phyloP scores from a whole-genome alignment of 306 rosid genomes.

The Dryas alaskensis region DNA sequence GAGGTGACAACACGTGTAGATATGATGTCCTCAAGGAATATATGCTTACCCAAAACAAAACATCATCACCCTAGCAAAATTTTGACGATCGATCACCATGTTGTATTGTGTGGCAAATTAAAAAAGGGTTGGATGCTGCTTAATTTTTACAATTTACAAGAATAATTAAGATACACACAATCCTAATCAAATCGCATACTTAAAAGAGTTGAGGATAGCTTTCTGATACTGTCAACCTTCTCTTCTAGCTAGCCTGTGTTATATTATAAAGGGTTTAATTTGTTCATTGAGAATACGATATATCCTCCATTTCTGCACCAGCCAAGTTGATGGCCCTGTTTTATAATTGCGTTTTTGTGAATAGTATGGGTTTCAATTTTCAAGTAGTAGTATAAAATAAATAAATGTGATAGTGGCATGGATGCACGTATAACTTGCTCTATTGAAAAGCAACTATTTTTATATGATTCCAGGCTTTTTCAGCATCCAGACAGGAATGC shows the following conservation, averaged over 20 bases:
- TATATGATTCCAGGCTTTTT: slow-evolving; percentile 7
- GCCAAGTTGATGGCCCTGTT: not conserved
- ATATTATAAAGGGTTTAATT: not conserved
- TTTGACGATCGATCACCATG: too few species aligned
- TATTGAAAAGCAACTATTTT: slow-evolving; percentile 3
- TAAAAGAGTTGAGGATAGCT: not conserved
- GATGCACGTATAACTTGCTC: not conserved
- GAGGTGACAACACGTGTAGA: not conserved
- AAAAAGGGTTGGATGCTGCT: not conserved
- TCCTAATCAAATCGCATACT: not conserved
- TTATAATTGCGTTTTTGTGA: not conserved
- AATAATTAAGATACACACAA: not conserved
- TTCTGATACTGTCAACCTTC: not conserved
- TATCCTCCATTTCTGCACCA: not conserved
- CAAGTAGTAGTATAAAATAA: too few species aligned
- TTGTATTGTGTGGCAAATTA: too few species aligned
- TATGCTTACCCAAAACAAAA: not conserved
- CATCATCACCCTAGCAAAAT: not conserved
- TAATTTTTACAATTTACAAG: not conserved
- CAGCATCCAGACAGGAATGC: slow-evolving; percentile 7
- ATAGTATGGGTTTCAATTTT: not conserved
- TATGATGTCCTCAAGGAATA: not conserved
- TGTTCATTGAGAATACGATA: not conserved
- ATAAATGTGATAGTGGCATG: not conserved
- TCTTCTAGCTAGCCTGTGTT: not conserved